Percentiles rank a stretch among this genome's conserved stretches.
These are phyloP conservation scores for Mucor plumbeus DNA, from an alignment of 371 early-diverging fungal species.

Conservation along the genomic window DNA sequence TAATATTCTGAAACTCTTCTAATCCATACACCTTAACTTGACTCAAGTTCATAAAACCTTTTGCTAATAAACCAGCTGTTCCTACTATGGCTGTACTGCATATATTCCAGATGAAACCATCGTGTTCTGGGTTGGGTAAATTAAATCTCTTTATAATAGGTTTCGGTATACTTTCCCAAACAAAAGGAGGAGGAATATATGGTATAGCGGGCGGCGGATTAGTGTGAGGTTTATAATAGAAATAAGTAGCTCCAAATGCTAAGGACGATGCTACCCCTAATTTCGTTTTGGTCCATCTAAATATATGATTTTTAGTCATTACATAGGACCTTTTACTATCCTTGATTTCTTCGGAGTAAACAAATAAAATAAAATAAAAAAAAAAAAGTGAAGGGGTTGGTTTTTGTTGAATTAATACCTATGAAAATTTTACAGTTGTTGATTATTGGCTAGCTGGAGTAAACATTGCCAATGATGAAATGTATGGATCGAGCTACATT, in stretches of 20 bases:
- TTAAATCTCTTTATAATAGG: constrained; percentile 36
- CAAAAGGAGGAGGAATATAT: constrained; percentile 40
- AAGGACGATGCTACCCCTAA: constrained; percentile 7
- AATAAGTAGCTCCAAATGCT: constrained; percentile 22
- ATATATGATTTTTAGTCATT: constrained; percentile 1
- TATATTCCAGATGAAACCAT: constrained; percentile 54
- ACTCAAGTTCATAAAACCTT: constrained; percentile 61
- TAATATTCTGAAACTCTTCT: constrained; percentile 59
- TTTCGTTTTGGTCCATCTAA: neutral
- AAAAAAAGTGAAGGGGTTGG: neutral
- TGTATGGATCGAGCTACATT: too few species aligned
- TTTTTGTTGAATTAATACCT: neutral
- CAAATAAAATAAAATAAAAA: neutral
- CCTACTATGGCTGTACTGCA: constrained; percentile 52
- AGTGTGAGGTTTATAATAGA: constrained; percentile 17
- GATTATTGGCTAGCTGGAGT: neutral
- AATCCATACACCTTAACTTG: constrained; percentile 59
- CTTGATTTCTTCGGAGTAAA: neutral
- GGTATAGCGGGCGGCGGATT: constrained; percentile 9
- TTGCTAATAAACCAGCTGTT: constrained; percentile 50
- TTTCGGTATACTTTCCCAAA: constrained; percentile 43
- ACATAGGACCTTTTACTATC: neutral
- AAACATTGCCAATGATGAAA: too few species aligned
- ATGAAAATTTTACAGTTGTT: neutral
- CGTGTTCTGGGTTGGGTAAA: constrained; percentile 20